Evolutionary conservation across 2,329 filamentous ascomycete genomes (phyloP), one percentile per base, ranked within the genome.

Genomic region (Sporothrix pallida): DNA sequence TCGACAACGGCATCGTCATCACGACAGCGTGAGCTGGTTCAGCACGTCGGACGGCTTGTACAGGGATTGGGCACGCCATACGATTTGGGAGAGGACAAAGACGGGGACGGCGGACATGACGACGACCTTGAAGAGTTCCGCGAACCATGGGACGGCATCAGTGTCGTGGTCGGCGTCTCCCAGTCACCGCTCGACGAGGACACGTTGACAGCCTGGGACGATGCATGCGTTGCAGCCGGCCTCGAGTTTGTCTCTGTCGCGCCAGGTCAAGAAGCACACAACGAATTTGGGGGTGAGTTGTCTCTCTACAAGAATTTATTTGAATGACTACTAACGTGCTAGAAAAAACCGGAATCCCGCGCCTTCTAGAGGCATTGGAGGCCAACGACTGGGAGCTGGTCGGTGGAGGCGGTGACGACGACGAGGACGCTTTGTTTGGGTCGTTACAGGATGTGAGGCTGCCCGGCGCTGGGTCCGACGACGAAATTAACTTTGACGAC

Each of bases 71-170:
- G 89, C 8, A 88, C 86, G 10, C 48, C 12, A 44, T 26, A 46
- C 62, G 70, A 31, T 12, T 73, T 79, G 37, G 78, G 79, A 50
- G 83, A 44, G 87, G 89, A 91, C 76, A 77, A 73, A 37, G 72
- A 70, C 8, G 73, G 73, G 20, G 68, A 68, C 17, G 26, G 56
- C 13, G 10, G 52, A 26, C 42, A 31, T 13, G 37, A 37, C 6
- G 37, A 42, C 8, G 89, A 86, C 84, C 83, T 26, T 0, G 48
- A 48, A n/a, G 56, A 42, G 20, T 44, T 54, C 23, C 12, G 17
- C 26, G 88, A 86, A 83, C 83, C 83, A 1, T 92, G 90, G 90
- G 90, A 92, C 73, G 90, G 90, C 0, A 88, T 91, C 0, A 83
- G 85, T 17, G 77, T 92, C 13, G 90, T 86, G 1, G 82, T 92